These are phyloP conservation scores for Xerocomellus chrysenteron DNA, from an alignment of 768 basidiomycete genomes.

Conservation along the genomic window DNA sequence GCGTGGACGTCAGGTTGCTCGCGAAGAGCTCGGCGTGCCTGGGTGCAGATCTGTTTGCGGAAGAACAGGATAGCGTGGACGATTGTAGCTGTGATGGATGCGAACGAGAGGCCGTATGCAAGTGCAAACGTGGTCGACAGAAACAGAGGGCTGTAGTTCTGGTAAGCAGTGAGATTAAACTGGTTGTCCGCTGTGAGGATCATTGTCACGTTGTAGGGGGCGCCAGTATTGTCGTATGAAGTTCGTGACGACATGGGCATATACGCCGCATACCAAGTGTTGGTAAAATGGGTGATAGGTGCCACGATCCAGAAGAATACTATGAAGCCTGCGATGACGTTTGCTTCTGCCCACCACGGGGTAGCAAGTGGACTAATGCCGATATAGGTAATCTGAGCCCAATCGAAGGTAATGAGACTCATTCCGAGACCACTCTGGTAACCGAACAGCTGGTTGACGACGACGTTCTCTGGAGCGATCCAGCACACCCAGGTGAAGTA, in stretches of 20 bases:
- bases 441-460: conserved; percentile 77
- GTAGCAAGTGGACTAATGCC: conserved; percentile 33
- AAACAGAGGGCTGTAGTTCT: conserved; percentile 42
- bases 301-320: conserved; percentile 34
- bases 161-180: conserved; percentile 35
- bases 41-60: conserved; percentile 54
- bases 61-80: conserved; percentile 51
- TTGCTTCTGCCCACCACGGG: conserved; percentile 41
- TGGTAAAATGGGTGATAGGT: conserved; percentile 33
- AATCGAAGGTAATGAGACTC: conserved; percentile 79
- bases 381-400: conserved; percentile 70
- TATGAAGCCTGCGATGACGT: conserved; percentile 38
- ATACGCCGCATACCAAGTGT: conserved; percentile 39
- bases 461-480: conserved; percentile 71
- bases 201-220: conserved; percentile 38
- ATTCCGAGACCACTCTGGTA: conserved; percentile 57
- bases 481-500: conserved; percentile 61
- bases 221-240: conserved; percentile 45
- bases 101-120: conserved; percentile 50
- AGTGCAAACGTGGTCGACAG: conserved; percentile 51
- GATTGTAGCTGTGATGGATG: conserved; percentile 40
- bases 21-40: conserved; percentile 48
- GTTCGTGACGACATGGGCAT: conserved; percentile 41
- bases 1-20: conserved; percentile 63
- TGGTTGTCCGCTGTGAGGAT: conserved; percentile 35